These are phyloP conservation scores for Aspergillus sp. DNA, from an alignment of 2,329 filamentous ascomycete species.

Conservation along the genomic window DNA sequence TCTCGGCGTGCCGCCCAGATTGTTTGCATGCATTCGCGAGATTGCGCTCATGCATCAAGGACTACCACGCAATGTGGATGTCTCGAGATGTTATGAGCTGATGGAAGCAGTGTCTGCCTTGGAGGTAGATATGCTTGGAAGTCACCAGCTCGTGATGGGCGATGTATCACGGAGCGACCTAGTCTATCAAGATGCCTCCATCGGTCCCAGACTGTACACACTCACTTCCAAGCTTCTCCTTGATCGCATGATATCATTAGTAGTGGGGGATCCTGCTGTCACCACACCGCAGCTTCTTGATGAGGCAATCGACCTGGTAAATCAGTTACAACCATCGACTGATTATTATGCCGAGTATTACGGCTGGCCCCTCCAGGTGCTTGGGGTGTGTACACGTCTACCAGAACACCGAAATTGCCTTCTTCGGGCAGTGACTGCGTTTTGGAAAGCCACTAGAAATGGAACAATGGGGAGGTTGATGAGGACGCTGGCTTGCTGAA, in stretches of 20 bases:
- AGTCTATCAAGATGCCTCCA: neutral
- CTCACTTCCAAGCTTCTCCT: slow-evolving; percentile 18
- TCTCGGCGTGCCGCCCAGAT: slow-evolving; percentile 19
- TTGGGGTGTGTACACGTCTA: slow-evolving; percentile 15
- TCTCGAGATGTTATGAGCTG: neutral
- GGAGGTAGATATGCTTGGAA: neutral
- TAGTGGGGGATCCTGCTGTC: neutral
- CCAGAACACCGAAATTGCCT: slow-evolving; percentile 13
- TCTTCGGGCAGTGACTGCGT: slow-evolving; percentile 16
- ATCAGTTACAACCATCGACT: slow-evolving; percentile 13
- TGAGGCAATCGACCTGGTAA: slow-evolving; percentile 14
- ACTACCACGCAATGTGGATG: neutral
- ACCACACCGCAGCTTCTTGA: slow-evolving; percentile 6
- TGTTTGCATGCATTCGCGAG: slow-evolving; percentile 21
- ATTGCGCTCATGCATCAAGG: slow-evolving; percentile 10
- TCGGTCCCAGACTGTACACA: slow-evolving; percentile 18
- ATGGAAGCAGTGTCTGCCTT: slow-evolving; percentile 2
- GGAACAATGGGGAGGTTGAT: slow-evolving; percentile 23
- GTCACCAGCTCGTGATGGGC: no score
- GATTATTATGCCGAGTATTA: slow-evolving; percentile 31
- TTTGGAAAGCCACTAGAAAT: slow-evolving; percentile 23
- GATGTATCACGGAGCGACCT: no score
- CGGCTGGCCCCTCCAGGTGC: slow-evolving; percentile 23
- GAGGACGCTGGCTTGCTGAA: slow-evolving; percentile 13
- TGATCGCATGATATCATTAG: neutral